These are phyloP conservation scores for Candida hispaniensis DNA, from an alignment of 805 yeast genomes.

Conservation along the genomic window DNA sequence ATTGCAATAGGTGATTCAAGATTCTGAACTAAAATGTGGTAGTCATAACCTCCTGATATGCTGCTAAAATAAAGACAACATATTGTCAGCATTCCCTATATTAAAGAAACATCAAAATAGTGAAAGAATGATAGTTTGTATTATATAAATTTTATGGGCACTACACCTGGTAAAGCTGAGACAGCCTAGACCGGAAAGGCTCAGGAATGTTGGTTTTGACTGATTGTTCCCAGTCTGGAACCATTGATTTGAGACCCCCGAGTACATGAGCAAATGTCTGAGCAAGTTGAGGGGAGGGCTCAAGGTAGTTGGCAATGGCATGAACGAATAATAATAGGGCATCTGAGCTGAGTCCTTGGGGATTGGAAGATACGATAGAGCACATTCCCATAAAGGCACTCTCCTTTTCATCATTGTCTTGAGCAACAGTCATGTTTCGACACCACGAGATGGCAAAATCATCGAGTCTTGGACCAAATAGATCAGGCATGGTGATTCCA, in stretches of 20 bases:
- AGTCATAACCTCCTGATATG: no score
- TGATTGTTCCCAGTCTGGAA: constrained; percentile 23
- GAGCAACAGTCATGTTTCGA: constrained; percentile 49
- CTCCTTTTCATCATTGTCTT: constrained; percentile 81
- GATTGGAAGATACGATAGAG: constrained; percentile 52
- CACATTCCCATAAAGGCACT: constrained; percentile 80
- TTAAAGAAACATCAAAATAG: no score
- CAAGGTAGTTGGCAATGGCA: constrained; percentile 37
- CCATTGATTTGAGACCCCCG: constrained; percentile 18
- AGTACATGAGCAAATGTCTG: constrained; percentile 13
- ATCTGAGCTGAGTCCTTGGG: constrained; percentile 44
- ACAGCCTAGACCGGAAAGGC: no score
- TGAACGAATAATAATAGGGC: constrained; percentile 45
- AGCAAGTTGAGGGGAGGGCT: constrained; percentile 18
- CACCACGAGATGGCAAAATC: constrained; percentile 63
- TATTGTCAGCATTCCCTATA: no score
- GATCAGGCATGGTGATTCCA: constrained; percentile 53
- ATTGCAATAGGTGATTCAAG: no score
- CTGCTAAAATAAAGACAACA: no score
- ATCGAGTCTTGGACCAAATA: constrained; percentile 46
- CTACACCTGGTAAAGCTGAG: no score
- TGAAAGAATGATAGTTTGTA: no score
- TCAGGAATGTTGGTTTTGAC: no score
- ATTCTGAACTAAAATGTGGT: no score
- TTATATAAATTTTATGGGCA: no score